Evolutionary conservation across 2,329 filamentous ascomycete species (phyloP).

Genomic region (Cercospora beticola): DNA sequence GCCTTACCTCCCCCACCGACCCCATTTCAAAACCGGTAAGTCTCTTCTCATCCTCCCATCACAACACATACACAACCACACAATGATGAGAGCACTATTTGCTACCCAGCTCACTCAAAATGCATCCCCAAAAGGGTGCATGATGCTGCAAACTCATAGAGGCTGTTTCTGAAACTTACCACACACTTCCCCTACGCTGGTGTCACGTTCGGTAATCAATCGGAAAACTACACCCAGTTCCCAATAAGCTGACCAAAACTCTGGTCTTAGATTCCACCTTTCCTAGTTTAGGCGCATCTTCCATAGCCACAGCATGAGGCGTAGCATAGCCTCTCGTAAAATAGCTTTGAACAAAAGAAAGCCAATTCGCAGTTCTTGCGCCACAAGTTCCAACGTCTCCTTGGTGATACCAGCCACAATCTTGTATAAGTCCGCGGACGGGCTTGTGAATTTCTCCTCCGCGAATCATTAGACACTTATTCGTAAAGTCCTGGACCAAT

Average conservation of each 20-base stretch:
- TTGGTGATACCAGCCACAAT: neutral
- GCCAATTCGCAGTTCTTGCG: neutral
- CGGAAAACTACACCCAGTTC: neutral
- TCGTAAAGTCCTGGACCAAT: neutral
- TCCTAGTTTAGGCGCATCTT: neutral
- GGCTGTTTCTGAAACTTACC: conserved; percentile 6
- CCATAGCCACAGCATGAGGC: neutral
- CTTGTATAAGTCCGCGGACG: neutral
- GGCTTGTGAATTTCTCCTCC: neutral
- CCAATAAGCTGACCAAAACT: neutral
- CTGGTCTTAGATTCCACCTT: neutral
- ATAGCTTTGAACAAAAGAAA: neutral
- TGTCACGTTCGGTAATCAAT: neutral
- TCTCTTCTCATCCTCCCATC: neutral
- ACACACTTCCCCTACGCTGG: neutral
- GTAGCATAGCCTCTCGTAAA: neutral
- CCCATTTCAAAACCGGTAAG: no score
- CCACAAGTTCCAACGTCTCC: neutral
- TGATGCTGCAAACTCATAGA: conserved; percentile 17
- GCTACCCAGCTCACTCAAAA: conserved; percentile 18
- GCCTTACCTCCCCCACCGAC: no score
- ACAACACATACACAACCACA: neutral
- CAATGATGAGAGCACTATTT: conserved; percentile 18
- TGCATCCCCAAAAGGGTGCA: neutral
- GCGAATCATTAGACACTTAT: neutral